Evolutionary conservation across 176 grass and related monocot species (phyloP), one percentile per base, ranked within the genome.

Genomic region (Carex parvula): DNA sequence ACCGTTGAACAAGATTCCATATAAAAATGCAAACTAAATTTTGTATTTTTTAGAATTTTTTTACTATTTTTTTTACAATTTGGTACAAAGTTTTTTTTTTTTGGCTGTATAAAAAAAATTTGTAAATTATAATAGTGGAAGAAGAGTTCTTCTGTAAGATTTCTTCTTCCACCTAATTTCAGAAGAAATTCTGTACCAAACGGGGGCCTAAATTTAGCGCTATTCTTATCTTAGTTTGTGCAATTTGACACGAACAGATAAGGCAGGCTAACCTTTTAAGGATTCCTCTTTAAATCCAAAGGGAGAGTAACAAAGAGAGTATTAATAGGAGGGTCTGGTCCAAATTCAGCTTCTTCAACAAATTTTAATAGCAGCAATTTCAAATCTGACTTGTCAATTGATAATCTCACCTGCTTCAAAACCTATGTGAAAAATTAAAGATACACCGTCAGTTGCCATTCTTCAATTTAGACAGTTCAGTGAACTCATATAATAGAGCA

Each of bases 261-360:
- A 42, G 26, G 79, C 21, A n/a, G 26, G 7, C 74, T 15, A 61
- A 99, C 96, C 96, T 93, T 85, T 79, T 83, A 81, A 80, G 3
- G 3, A 67, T 41, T 86, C 93, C 32, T 85, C 71, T 58, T 87
- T 90, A 63, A 91, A 73, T 83, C 78, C 56, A 99, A 55, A 10
- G 85, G 37, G 17, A 79, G 80, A 2, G 76, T 13, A 18, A 99
- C 20, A 76, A 93, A 90, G 68, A 99, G 84, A 30, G 85, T 89
- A 77, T 95, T 93, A 44, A 85, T 7, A 35, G 77, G 83, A 33
- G 89, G 83, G 3, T 87, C 92, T 2, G 96, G 96, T 70, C 96
- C 96, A 14, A 99, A 99, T 79, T 99, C 93, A 3, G 91, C 84
- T 84, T 95, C 96, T 88, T 92, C 89, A 29, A 87, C 84, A 67